Evolutionary conservation across 306 rosid genomes (phyloP), one percentile per base, ranked within the genome.

Genomic region (Erythrophleum fordii): DNA sequence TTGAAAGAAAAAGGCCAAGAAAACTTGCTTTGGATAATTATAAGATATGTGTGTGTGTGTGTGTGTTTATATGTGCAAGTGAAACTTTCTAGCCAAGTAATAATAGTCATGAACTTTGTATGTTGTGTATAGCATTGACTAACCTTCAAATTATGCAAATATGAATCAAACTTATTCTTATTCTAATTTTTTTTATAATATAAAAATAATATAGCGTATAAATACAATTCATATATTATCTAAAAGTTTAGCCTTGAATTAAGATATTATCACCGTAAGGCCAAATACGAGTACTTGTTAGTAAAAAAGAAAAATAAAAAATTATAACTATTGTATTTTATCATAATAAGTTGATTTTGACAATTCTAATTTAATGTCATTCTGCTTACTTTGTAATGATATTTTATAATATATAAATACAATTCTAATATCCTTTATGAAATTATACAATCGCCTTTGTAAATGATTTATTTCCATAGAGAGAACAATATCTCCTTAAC

Each of bases 401-500:
- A n/a, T 14, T 80, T 42, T 72, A 1, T 72, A 70, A 37, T 16
- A 6, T 82, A 35, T 11, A 59, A 59, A 28, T 8, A 69, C 77
- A 16, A 6, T 51, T 77, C 17, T 55, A 66, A 53, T 67, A 39
- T 83, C 67, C 10, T 48, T 26, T 71, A 51, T 82, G 72, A 53
- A 56, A 80, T 87, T 12, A 53, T 16, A 52, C 56, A 26, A 29
- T 67, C 76, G 25, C 8, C 70, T 65, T 3, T 17, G 18, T 45
- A 56, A 34, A 53, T 79, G 23, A 67, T 64, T 45, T 73, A 74
- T 75, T 85, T 51, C 52, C 13, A 14, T 49, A 22, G 53, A 71
- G 79, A 67, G 53, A 64, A 76, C 48, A 58, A 12, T 35, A 70
- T 79, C 34, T 58, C 16, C 56, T 44, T 65, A 14, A 39, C 23